Evolutionary conservation across 73 alveolate species (phyloP), one percentile per base, ranked within the genome.

Genomic region (Paramecium pentaurelia): DNA sequence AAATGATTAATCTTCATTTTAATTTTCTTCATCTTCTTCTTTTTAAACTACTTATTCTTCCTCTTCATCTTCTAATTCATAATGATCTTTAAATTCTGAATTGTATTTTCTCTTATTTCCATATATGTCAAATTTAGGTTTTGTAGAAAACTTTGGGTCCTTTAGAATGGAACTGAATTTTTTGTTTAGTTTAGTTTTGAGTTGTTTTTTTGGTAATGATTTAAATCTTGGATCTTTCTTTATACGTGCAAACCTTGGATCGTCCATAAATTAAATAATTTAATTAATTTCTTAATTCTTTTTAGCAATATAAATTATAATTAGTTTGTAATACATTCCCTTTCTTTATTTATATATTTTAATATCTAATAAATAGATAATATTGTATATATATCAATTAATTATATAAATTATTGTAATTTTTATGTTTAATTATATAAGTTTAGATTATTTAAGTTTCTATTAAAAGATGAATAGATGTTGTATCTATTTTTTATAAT

Each of bases 111-210:
- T 93, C 49, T 86, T 88, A 45, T 92, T 97, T n/a, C 99, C 99
- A 93, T 97, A 97, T 86, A 95, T 95, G 92, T 97, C 98, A 12
- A 96, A 96, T 88, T 93, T 94, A 44, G 98, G 93, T 30, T 95
- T 86, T 9, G 96, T 92, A 86, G 95, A 92, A 80, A 97, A 97
- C 92, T 97, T 96, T 88, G 96, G 95, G 68, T 95, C 93, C 38
- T 92, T 95, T 92, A 97, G 89, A 93, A 93, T 95, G 49, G 93
- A 93, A 85, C 96, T 94, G 92, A 97, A 97, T 92, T 98, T 95
- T 45, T 94, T 93, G 80, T 97, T 98, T 47, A 97, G 85, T 88
- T 96, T 95, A 40, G 49, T 40, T 94, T 97, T 96, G 77, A 94
- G 94, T 47, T 95, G 49, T 40, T 95, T 92, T 51, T 96, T 93